Evolutionary conservation across 2,329 filamentous ascomycete species (phyloP), one percentile per base, ranked within the genome.

Genomic region (Claviceps citrina): DNA sequence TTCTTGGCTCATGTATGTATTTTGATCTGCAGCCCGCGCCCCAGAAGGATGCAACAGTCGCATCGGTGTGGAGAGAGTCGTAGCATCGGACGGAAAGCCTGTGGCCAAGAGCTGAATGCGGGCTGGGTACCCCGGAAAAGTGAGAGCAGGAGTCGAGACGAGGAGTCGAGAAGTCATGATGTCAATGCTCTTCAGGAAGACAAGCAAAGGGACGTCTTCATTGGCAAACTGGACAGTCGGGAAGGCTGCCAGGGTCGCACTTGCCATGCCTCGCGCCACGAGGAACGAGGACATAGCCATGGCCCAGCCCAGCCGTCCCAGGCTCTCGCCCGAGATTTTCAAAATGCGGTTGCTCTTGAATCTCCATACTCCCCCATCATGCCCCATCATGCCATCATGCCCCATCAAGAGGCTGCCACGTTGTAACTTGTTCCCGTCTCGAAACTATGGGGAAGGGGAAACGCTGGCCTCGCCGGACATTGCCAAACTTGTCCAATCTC

Each of bases 231-330:
- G 33, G 19, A 31, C 19, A 15, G 31, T 35, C 36, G 31, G 40
- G 40, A 39, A 42, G 36, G 31, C 30, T n/a, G n/a, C n/a, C n/a
- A n/a, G n/a, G n/a, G 30, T 38, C 40, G 35, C 35, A 27, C 35
- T 16, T 38, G 20, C 35, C 40, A 15, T 20, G 13, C 9, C 22
- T 25, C 8, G 35, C 35, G 40, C 33, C 25, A 22, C 13, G 26
- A 13, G 13, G 2, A 9, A 13, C 13, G 26, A 27, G 26, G 13
- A 32, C 18, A 19, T 19, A n/a, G n/a, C n/a, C n/a, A n/a, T n/a
- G n/a, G n/a, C n/a, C n/a, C n/a, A n/a, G n/a, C n/a, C n/a, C n/a
- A n/a, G n/a, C n/a, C n/a, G n/a, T n/a, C n/a, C n/a, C n/a, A n/a
- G n/a, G n/a, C n/a, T n/a, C n/a, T n/a, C n/a, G n/a, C n/a, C n/a